Evolutionary conservation across 257 asterid species (phyloP).

Genomic region (Solanum appendiculatum): DNA sequence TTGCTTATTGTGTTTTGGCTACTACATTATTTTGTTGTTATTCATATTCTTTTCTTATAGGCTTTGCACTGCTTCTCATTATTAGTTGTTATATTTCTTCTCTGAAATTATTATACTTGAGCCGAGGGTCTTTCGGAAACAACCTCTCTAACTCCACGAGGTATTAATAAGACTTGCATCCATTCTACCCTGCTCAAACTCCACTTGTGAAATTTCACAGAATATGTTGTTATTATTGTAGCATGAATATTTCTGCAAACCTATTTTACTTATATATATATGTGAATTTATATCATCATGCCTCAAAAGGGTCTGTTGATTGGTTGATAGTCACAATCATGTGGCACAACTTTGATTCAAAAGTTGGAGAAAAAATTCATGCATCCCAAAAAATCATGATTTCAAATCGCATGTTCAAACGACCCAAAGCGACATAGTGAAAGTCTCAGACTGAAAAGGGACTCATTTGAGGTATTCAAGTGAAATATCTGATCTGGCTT

Average conservation of each 20-base stretch:
- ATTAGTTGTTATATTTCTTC: too few species aligned
- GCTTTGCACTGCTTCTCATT: too few species aligned
- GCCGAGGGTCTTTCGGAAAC: neutral
- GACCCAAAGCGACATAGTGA: too few species aligned
- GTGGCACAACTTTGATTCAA: neutral
- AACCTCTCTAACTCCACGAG: neutral
- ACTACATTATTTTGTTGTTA: neutral
- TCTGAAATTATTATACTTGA: neutral
- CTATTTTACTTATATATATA: neutral
- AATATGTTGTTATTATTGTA: too few species aligned
- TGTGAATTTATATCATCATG: neutral
- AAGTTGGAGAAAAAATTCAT: neutral
- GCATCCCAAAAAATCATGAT: too few species aligned
- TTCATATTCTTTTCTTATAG: too few species aligned
- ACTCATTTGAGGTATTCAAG: too few species aligned
- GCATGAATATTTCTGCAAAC: neutral
- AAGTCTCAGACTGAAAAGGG: too few species aligned
- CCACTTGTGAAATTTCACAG: neutral
- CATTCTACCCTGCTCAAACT: neutral
- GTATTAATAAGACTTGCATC: too few species aligned
- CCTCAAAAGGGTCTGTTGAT: neutral
- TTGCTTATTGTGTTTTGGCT: neutral
- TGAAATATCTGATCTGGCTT: too few species aligned
- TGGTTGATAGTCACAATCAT: neutral
- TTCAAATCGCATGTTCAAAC: too few species aligned